Percentiles rank a stretch among this genome's conserved stretches.
Evolutionary conservation across 2,329 filamentous ascomycete species (phyloP).

Genomic region (Orbilia quercus): DNA sequence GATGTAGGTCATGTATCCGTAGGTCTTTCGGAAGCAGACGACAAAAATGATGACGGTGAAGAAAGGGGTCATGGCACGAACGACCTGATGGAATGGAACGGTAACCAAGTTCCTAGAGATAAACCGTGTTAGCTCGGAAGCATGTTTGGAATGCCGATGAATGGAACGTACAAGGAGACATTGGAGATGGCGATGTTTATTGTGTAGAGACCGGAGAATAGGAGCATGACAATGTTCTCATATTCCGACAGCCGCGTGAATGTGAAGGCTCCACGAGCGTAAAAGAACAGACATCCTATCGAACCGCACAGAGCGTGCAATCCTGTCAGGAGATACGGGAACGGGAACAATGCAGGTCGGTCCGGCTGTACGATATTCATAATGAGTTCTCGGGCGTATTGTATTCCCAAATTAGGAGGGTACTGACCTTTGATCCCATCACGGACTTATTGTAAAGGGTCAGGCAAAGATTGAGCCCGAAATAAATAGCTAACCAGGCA

Average conservation of each 20-base stretch:
- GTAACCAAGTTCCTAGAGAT: conserved; percentile 67
- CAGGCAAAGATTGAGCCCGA: conserved; percentile 67
- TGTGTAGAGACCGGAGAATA: conserved; percentile 72
- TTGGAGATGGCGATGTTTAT: conserved; percentile 75
- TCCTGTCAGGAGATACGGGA: conserved; percentile 72
- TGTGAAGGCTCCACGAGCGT: conserved; percentile 68
- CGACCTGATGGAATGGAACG: conserved; percentile 74
- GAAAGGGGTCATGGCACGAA: conserved; percentile 72
- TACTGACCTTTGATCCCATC: conserved; percentile 62
- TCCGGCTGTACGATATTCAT: conserved; percentile 61
- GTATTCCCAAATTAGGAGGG: no score
- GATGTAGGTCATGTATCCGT: conserved; percentile 70
- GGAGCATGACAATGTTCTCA: conserved; percentile 69
- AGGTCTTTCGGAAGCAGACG: conserved; percentile 69
- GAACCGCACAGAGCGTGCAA: conserved; percentile 71
- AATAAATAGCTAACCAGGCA: conserved; percentile 68
- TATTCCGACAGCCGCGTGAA: conserved; percentile 67
- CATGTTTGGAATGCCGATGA: neutral
- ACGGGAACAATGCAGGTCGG: conserved; percentile 65
- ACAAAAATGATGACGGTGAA: conserved; percentile 73
- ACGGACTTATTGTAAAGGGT: conserved; percentile 73
- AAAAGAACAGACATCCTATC: conserved; percentile 69
- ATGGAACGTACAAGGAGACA: conserved; percentile 67
- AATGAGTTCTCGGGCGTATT: no score
- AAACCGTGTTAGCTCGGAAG: neutral